Conservation (phyloP, 2,329 filamentous ascomycete species). For the Paecilomyces niveus region DNA sequence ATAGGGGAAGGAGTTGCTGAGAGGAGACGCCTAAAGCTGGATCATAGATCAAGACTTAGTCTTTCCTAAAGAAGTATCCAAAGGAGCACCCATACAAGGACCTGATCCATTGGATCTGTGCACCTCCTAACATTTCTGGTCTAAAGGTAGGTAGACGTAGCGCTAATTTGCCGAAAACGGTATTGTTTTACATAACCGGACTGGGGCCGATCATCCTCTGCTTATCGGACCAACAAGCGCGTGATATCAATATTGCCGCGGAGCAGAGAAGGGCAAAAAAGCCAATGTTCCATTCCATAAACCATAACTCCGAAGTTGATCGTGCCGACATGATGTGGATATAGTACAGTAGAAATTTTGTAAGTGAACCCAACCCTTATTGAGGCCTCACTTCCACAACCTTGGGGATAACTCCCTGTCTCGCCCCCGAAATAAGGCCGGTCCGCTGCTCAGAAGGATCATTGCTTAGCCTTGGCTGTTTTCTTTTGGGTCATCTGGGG, state of each 20-base stretch:
- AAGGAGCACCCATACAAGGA: not conserved
- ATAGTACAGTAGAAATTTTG: not conserved
- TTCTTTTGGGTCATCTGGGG: conserved; percentile 7
- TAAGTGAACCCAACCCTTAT: not conserved
- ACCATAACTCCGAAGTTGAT: not conserved
- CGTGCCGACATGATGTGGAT: not conserved
- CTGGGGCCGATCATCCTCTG: not conserved
- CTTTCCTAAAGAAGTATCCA: not conserved
- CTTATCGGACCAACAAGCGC: not conserved
- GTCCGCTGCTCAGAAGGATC: not conserved
- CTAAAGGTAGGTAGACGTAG: not conserved
- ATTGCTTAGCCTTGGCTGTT: conserved; percentile 1
- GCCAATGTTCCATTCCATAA: not conserved
- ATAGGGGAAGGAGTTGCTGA: not conserved
- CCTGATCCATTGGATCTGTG: not conserved
- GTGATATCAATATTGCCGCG: not conserved
- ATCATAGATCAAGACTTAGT: too few species aligned
- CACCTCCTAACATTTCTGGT: not conserved
- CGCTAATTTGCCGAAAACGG: conserved; percentile 7
- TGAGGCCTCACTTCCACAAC: not conserved
- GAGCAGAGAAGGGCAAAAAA: not conserved
- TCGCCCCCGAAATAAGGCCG: not conserved
- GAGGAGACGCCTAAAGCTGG: not conserved
- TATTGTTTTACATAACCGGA: conserved; percentile 4
- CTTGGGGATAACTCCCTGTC: not conserved